Base-by-base conservation (phyloP, 164 flowering plant species). In the Pachysandra terminalis region DNA sequence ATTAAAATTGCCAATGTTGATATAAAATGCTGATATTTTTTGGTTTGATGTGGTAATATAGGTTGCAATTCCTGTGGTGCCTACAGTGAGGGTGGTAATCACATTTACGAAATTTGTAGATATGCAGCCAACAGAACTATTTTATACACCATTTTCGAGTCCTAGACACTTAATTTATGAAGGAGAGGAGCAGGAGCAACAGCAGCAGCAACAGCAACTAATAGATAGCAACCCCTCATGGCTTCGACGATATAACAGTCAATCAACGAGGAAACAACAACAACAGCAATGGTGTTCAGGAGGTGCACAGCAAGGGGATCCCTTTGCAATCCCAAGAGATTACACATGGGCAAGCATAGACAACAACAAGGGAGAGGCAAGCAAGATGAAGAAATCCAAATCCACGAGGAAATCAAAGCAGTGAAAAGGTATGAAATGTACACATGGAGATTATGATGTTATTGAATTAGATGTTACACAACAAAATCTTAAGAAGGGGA, bases 21-120 rank as follows among this genome's bases (percentile, higher is more conserved):
- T n/a, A n/a, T n/a, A n/a, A n/a, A n/a, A n/a, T n/a, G n/a, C n/a
- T n/a, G n/a, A n/a, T n/a, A n/a, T n/a, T n/a, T n/a, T 32, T 32
- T 3, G 37, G 37, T 21, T 56, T 56, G 23, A 55, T 19, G 22
- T 56, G 27, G 58, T 73, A 69, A 40, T 71, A 63, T 87, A 95
- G 99, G 81, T 92, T 17, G 89, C 99, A 21, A 95, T 95, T 55
- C 99, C 99, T 23, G 99, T 95, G 75, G 93, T 95, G n/a, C 99
- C 99, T 0, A 92, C 97, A 3, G 99, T 95, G 67, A 90, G 86
- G 61, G 97, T 91, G 72, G 89, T 95, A 66, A 84, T 92, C 9
- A 95, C 99, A 16, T 95, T 95, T 79, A 88, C 97, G 10, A 95
- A 92, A 65, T 95, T 95, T 61, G 87, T 87, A 0, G 90, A 90